Conservation (phyloP, 345 rosid genomes). For the Eucalyptus camaldulensis region DNA sequence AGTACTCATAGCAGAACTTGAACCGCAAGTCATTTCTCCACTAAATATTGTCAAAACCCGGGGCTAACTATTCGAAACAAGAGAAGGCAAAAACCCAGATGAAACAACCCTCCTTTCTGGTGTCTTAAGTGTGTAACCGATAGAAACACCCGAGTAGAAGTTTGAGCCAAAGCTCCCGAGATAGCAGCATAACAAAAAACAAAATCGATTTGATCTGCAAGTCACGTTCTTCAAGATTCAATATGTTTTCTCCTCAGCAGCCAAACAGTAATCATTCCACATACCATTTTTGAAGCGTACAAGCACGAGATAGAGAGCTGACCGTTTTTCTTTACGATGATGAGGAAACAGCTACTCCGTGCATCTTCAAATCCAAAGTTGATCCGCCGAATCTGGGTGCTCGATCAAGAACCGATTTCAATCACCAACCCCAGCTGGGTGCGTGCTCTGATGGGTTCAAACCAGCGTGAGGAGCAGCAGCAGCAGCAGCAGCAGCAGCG, state of each 20-base stretch:
- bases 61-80: not conserved
- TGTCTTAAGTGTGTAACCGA: not conserved
- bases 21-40: not conserved
- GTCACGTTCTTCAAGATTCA: not conserved
- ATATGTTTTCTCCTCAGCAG: not conserved
- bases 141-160: not conserved
- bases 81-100: not conserved
- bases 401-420: not conserved
- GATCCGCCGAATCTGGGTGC: not conserved
- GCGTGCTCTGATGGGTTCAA: not conserved
- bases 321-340: not conserved
- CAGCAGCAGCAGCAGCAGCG: not conserved
- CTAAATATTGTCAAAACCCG: not conserved
- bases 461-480: not conserved
- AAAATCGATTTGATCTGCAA: not conserved
- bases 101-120: not conserved
- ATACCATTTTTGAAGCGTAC: not conserved
- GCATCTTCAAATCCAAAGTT: constrained; percentile 4
- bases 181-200: not conserved
- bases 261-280: not conserved
- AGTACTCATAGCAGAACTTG: not conserved
- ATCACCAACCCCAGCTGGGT: not conserved
- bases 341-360: not conserved
- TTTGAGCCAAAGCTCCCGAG: not conserved
- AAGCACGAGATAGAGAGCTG: not conserved